Evolutionary conservation across 192 early-diverging fungal species (phyloP).

Genomic region (Coemansia sp.): DNA sequence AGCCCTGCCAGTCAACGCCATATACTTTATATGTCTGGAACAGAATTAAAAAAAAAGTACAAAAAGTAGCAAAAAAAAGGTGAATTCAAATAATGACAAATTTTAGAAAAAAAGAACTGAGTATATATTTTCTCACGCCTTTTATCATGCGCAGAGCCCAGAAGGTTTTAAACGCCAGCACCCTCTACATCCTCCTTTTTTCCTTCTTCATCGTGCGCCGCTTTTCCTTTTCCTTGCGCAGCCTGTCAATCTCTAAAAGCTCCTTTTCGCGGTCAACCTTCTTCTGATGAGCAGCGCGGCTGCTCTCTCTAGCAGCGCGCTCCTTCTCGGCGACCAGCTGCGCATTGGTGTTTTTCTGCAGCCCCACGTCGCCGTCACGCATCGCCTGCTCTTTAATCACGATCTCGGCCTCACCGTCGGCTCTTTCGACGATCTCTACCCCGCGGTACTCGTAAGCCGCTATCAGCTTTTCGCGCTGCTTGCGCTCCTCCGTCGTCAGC

Average conservation of each 20-base stretch:
- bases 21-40: no score
- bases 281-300: constrained; percentile 28
- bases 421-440: constrained; percentile 24
- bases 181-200: constrained; percentile 37
- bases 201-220: constrained; percentile 41
- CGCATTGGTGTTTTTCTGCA: constrained; percentile 26
- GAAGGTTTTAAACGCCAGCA: neutral
- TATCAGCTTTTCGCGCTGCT: constrained; percentile 24
- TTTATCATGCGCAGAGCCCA: no score
- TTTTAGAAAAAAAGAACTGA: neutral
- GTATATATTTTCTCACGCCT: constrained; percentile 1
- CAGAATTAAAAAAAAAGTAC: neutral
- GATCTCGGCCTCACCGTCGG: constrained; percentile 36
- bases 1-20: constrained; percentile 1
- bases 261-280: constrained; percentile 41
- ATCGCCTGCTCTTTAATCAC: constrained; percentile 5
- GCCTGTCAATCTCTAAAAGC: constrained; percentile 19
- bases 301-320: constrained; percentile 18
- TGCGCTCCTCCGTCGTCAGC: constrained; percentile 28
- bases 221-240: constrained; percentile 32
- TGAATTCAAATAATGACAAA: constrained; percentile 5
- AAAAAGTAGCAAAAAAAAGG: neutral
- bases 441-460: constrained; percentile 6
- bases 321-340: constrained; percentile 29
- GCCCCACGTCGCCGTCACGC: neutral